These are phyloP conservation scores for Mycena citricolor DNA, from an alignment of 1,284 basidiomycete species.

Conservation along the genomic window DNA sequence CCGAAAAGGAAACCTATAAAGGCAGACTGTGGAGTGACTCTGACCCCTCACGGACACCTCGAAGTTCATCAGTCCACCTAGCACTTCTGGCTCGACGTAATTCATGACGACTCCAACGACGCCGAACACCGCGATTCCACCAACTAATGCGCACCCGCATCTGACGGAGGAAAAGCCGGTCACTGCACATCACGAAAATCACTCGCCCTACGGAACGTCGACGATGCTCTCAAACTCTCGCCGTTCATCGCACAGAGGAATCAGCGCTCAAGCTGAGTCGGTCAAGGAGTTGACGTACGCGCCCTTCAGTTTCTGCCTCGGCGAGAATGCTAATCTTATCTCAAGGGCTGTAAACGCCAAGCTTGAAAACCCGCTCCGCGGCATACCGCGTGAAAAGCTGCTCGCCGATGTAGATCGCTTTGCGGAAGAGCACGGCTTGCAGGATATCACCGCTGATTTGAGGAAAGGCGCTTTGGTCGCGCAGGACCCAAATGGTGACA, in stretches of 20 bases:
- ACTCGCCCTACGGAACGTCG: no score
- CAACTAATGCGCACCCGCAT: no score
- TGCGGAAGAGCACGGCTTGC: slow-evolving; percentile 46
- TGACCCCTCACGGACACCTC: no score
- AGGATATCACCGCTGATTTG: slow-evolving; percentile 12
- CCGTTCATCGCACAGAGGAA: slow-evolving; percentile 8
- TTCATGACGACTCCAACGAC: no score
- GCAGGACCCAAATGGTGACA: slow-evolving; percentile 28
- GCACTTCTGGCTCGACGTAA: no score
- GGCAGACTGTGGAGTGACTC: no score
- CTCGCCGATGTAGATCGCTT: slow-evolving; percentile 51
- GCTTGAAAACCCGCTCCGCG: slow-evolving; percentile 56
- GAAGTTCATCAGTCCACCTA: no score
- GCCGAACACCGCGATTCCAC: no score
- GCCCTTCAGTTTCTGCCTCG: neutral
- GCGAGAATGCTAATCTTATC: neutral
- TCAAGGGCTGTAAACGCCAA: slow-evolving; percentile 37
- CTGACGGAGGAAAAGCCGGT: slow-evolving; percentile 14
- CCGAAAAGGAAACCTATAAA: no score
- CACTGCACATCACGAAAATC: slow-evolving; percentile 4
- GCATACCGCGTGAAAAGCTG: slow-evolving; percentile 51
- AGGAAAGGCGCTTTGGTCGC: slow-evolving; percentile 43
- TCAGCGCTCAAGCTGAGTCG: no score
- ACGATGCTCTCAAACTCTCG: slow-evolving; percentile 3
- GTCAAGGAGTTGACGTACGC: slow-evolving; percentile 12